phyloP scores from a whole-genome alignment of 2,329 filamentous ascomycete genomes.

The Phoma sp. region DNA sequence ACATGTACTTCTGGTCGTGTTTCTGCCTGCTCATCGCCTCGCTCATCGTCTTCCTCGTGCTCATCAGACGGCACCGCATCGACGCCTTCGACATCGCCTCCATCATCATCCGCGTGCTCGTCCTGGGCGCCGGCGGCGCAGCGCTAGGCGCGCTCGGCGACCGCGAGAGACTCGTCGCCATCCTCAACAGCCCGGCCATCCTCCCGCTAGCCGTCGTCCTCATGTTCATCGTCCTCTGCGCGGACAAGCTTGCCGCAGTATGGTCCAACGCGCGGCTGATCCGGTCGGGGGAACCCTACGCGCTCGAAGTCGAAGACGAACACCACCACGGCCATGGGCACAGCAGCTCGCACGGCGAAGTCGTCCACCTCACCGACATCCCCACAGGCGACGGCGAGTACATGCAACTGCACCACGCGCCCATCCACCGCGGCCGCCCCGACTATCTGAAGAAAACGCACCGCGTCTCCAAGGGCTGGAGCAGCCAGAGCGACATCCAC shows the following conservation, averaged over 20 bases:
- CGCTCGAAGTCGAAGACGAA: conserved; percentile 35
- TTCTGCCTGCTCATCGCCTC: conserved; percentile 46
- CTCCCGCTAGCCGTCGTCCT: conserved; percentile 45
- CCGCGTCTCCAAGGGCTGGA: conserved; percentile 32
- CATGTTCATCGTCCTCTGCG: conserved; percentile 40
- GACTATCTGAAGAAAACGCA: conserved; percentile 16
- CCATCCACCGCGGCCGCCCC: conserved; percentile 10
- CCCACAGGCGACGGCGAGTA: conserved; percentile 8
- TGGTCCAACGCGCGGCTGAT: conserved; percentile 40
- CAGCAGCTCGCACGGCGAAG: conserved; percentile 7
- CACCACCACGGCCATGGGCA: conserved; percentile 30
- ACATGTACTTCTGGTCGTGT: conserved; percentile 48
- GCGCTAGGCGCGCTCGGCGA: conserved; percentile 41
- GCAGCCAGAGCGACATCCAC: conserved; percentile 22
- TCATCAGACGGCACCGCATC: conserved; percentile 48
- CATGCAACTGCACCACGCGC: neutral
- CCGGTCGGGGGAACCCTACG: conserved; percentile 40
- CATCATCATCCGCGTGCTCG: conserved; percentile 38
- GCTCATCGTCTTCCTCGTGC: conserved; percentile 47
- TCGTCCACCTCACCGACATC: too few species aligned
- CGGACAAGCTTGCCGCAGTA: conserved; percentile 39
- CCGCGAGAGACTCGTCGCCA: conserved; percentile 24
- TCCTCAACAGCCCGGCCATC: conserved; percentile 41
- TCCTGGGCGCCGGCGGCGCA: conserved; percentile 33
- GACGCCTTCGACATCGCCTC: conserved; percentile 50